Conservation (phyloP, 345 rosid genomes). For the Erysimum cheiranthoides region DNA sequence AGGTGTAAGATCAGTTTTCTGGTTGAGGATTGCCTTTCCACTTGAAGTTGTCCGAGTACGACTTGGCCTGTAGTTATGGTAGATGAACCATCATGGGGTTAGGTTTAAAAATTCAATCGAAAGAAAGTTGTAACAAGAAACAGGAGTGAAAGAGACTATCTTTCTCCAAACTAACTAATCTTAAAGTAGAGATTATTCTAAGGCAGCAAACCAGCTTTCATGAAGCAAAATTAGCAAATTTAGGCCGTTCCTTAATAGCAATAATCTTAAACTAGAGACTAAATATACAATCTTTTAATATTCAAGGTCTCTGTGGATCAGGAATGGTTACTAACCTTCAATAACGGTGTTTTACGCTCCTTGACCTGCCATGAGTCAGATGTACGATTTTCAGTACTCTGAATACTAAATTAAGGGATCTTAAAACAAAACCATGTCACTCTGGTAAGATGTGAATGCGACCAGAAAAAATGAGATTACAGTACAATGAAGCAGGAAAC, state of each 20-base stretch:
- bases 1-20: conserved; percentile 42
- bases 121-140: neutral
- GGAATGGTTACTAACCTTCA: conserved; percentile 44
- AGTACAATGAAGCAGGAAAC: neutral
- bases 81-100: conserved; percentile 15
- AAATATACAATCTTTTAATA: neutral
- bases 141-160: neutral
- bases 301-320: neutral
- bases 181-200: neutral
- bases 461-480: neutral
- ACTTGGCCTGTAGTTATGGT: conserved; percentile 55
- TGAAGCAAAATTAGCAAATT: neutral
- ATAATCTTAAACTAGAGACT: neutral
- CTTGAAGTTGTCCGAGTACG: conserved; percentile 95
- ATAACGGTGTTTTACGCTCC: conserved; percentile 58
- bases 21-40: conserved; percentile 77
- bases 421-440: conserved; percentile 1
- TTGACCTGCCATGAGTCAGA: conserved; percentile 62
- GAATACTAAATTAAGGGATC: neutral
- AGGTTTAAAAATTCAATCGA: neutral
- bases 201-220: conserved; percentile 17
- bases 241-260: neutral
- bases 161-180: neutral
- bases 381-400: neutral
- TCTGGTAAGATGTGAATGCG: conserved; percentile 7